These are phyloP conservation scores for Suhomyces wounanorum DNA, from an alignment of 1,139 yeast genomes.

Conservation along the genomic window DNA sequence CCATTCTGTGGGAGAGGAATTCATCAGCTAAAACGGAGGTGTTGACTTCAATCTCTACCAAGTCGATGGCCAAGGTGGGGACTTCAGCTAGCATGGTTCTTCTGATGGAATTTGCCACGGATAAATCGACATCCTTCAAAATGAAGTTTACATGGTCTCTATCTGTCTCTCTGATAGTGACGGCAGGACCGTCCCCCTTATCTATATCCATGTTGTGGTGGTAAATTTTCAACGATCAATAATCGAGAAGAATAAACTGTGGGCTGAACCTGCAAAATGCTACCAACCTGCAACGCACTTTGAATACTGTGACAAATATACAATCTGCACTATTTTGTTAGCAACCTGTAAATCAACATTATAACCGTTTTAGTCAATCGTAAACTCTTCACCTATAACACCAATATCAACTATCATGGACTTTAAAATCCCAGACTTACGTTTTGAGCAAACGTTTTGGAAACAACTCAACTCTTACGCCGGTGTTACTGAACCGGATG, in stretches of 20 bases:
- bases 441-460: slow-evolving; percentile 64
- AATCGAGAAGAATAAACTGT: slow-evolving; percentile 2
- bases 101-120: slow-evolving; percentile 90
- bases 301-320: background rate
- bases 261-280: slow-evolving; percentile 1
- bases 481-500: slow-evolving; percentile 8
- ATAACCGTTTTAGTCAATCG: background rate
- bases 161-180: slow-evolving; percentile 84
- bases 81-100: slow-evolving; percentile 94
- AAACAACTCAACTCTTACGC: slow-evolving; percentile 47
- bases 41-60: slow-evolving; percentile 91
- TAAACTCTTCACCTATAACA: background rate
- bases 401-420: slow-evolving; percentile 1
- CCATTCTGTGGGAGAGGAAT: slow-evolving; percentile 89
- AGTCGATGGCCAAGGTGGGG: slow-evolving; percentile 93
- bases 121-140: slow-evolving; percentile 80
- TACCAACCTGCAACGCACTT: background rate
- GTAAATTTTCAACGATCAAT: slow-evolving; percentile 1
- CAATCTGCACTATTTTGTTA: background rate
- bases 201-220: slow-evolving; percentile 40
- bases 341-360: background rate
- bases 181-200: slow-evolving; percentile 59
- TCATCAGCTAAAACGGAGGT: slow-evolving; percentile 97
- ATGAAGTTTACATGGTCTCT: slow-evolving; percentile 89
- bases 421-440: slow-evolving; percentile 59